Evolutionary conservation across 768 basidiomycete genomes (phyloP).

Genomic region (Mrakia blollopis): DNA sequence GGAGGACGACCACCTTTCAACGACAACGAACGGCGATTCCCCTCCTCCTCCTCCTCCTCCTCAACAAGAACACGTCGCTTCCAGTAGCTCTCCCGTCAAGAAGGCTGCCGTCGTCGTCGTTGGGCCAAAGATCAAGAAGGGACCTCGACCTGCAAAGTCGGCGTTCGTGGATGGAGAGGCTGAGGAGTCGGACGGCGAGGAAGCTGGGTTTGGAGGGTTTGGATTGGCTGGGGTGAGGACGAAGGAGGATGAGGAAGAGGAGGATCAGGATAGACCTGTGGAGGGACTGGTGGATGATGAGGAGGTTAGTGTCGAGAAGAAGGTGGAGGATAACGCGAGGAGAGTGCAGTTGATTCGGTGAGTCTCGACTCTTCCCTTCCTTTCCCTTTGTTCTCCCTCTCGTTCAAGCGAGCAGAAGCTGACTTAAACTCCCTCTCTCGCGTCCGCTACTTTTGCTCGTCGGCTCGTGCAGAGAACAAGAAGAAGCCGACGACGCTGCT

Average conservation of each 20-base stretch:
- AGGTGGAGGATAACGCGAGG: slow-evolving; percentile 34
- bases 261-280: slow-evolving; percentile 35
- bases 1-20: no score
- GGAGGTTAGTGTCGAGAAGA: slow-evolving; percentile 35
- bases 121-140: background rate
- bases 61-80: background rate
- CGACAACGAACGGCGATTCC: no score
- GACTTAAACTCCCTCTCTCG: no score
- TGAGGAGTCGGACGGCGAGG: slow-evolving; percentile 41
- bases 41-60: background rate
- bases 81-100: background rate
- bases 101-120: background rate
- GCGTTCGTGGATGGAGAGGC: slow-evolving; percentile 40
- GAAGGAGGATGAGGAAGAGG: slow-evolving; percentile 40
- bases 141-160: background rate
- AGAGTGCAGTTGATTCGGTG: slow-evolving; percentile 13
- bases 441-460: background rate
- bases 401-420: background rate
- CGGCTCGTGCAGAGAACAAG: slow-evolving; percentile 35
- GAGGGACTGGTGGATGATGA: slow-evolving; percentile 39
- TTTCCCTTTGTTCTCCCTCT: background rate
- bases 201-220: slow-evolving; percentile 37
- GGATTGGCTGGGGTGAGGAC: slow-evolving; percentile 28
- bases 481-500: slow-evolving; percentile 37
- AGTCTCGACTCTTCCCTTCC: background rate